phyloP scores from a whole-genome alignment of 179 eudicot genomes.

The Carnegiea gigantea region DNA sequence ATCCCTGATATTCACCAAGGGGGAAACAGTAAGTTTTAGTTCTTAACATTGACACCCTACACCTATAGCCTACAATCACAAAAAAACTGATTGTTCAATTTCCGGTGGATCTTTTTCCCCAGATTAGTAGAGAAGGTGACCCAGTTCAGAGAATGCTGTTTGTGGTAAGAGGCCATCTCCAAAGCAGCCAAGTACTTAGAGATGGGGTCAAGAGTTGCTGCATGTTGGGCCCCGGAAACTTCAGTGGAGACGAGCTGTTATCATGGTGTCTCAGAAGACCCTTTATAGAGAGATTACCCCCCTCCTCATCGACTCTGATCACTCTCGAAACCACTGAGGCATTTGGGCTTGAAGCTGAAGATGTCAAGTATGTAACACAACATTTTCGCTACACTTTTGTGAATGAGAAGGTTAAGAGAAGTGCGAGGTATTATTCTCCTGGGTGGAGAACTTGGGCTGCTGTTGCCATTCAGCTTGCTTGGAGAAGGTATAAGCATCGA shows the following conservation, averaged over 20 bases:
- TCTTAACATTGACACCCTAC: background rate
- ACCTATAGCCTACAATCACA: background rate
- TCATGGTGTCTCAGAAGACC: conserved; percentile 93
- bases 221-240: conserved; percentile 98
- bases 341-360: conserved; percentile 85
- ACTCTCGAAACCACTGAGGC: conserved; percentile 98
- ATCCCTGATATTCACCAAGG: conserved; percentile 90
- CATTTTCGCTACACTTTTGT: conserved; percentile 93
- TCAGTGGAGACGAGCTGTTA: conserved; percentile 92
- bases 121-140: conserved; percentile 93
- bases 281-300: conserved; percentile 84
- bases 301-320: conserved; percentile 73
- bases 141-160: conserved; percentile 94
- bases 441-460: conserved; percentile 99
- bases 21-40: conserved; percentile 73
- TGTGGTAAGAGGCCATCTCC: conserved; percentile 90
- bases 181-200: conserved; percentile 80
- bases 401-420: conserved; percentile 82
- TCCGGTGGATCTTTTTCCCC: background rate
- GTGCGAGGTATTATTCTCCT: conserved; percentile 93
- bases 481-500: conserved; percentile 91
- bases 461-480: conserved; percentile 89
- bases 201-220: conserved; percentile 89
- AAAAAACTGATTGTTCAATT: background rate
- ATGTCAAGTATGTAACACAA: conserved; percentile 91